Evolutionary conservation across 2,329 filamentous ascomycete genomes (phyloP).

Genomic region (Pyrenophora teres): DNA sequence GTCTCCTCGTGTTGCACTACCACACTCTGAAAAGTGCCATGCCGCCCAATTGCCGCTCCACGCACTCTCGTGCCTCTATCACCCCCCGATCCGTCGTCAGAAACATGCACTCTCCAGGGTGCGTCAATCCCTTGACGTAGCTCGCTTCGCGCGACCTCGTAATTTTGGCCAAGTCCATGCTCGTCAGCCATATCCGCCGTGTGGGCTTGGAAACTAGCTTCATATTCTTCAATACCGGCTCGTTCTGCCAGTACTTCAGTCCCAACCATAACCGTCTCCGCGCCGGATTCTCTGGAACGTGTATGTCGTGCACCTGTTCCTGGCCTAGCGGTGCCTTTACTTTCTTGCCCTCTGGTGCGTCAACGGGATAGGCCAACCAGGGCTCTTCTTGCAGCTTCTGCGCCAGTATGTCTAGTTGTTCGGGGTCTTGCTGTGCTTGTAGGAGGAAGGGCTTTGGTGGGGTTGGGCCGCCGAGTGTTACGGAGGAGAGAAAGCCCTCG

Average conservation of each 20-base stretch:
- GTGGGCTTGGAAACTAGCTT: slow-evolving; percentile 73
- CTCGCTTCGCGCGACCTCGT: slow-evolving; percentile 69
- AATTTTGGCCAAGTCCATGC: slow-evolving; percentile 66
- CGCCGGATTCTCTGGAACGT: slow-evolving; percentile 65
- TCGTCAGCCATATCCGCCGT: slow-evolving; percentile 69
- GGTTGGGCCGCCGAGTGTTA: slow-evolving; percentile 71
- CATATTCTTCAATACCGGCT: slow-evolving; percentile 74
- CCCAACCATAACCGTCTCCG: slow-evolving; percentile 82
- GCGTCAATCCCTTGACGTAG: slow-evolving; percentile 72
- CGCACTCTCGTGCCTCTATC: slow-evolving; percentile 79
- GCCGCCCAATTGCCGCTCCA: slow-evolving; percentile 80
- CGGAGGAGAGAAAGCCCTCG: slow-evolving; percentile 78
- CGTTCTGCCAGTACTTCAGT: slow-evolving; percentile 85
- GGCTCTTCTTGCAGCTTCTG: slow-evolving; percentile 49
- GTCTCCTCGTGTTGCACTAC: slow-evolving; percentile 18
- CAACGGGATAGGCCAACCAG: slow-evolving; percentile 39
- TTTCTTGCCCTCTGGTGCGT: slow-evolving; percentile 3
- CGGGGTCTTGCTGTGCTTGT: slow-evolving; percentile 36
- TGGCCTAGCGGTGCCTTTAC: slow-evolving; percentile 19
- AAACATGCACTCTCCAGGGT: slow-evolving; percentile 81
- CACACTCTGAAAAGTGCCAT: slow-evolving; percentile 73
- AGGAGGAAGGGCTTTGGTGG: slow-evolving; percentile 51
- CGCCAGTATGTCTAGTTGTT: slow-evolving; percentile 36
- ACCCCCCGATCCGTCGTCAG: slow-evolving; percentile 77
- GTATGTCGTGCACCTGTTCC: slow-evolving; percentile 30